A percentile compares a stretch with the other conserved stretches of the same genome.
Conservation (phyloP, 169 alveolate species). For the Eimeria necatrix region DNA sequence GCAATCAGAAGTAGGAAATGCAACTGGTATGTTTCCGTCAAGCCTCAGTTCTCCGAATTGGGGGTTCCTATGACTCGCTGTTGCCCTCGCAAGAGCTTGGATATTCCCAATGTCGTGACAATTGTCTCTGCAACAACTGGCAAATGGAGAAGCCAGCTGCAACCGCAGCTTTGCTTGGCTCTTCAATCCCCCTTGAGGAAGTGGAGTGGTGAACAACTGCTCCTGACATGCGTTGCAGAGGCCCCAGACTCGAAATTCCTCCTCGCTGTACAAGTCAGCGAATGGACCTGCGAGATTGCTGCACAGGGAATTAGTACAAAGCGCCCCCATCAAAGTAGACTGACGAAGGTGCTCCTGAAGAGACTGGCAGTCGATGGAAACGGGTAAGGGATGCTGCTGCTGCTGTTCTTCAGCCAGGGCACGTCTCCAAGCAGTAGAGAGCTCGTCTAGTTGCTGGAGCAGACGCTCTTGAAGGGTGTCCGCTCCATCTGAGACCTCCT, state of each 20-base stretch:
- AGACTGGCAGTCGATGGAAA: constrained; percentile 13
- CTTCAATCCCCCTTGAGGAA: background rate
- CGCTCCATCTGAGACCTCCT: constrained; percentile 22
- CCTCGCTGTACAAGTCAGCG: constrained; percentile 72
- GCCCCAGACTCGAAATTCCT: constrained; percentile 81
- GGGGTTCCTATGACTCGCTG: background rate
- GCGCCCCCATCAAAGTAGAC: constrained; percentile 37
- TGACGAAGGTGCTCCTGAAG: constrained; percentile 8
- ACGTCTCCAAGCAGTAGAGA: constrained; percentile 25
- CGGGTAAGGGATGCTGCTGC: constrained; percentile 38
- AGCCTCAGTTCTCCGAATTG: constrained; percentile 73
- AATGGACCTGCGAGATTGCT: constrained; percentile 56
- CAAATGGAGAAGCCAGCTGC: constrained; percentile 26
- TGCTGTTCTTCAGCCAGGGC: constrained; percentile 14
- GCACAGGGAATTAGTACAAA: constrained; percentile 75
- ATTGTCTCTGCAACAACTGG: background rate
- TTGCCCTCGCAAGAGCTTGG: constrained; percentile 56
- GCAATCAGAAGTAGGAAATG: constrained; percentile 69
- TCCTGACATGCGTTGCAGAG: constrained; percentile 74
- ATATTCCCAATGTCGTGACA: background rate
- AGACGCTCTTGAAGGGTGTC: constrained; percentile 26
- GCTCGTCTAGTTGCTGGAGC: constrained; percentile 75
- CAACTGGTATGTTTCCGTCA: constrained; percentile 77
- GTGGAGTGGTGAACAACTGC: constrained; percentile 59
- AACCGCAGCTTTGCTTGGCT: background rate